Base-by-base conservation (phyloP, 2,329 filamentous ascomycete genomes). In the Plenodomus biglobosus region DNA sequence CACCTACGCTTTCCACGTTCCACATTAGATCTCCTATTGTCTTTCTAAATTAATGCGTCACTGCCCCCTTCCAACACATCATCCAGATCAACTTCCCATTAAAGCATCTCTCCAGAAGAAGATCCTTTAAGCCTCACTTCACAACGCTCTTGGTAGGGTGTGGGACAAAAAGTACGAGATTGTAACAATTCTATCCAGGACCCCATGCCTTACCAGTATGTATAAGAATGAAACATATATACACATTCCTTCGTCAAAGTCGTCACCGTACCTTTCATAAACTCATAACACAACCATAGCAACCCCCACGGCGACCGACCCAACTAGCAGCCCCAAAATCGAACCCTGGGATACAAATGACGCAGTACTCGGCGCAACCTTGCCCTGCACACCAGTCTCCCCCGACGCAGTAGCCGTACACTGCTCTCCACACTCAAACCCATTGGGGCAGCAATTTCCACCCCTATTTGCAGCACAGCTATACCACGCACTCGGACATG, bases 401-500 rank as follows among this genome's bases (percentile, higher is more conserved):
- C 66, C 66, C 1, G 58, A 61, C 8, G 60, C 60, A 8, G 68
- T 69, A 3, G 69, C 67, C 4, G 69, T 71, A 44, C 69, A 70
- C 40, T 71, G 66, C 38, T 67, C 64, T 2, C 68, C 68, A 42
- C 68, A 70, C 17, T 61, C 58, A 42, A 61, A 72, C 3, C 68
- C 68, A 49, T 89, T 79, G 0, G 91, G 91, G 76, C 92, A 97
- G 70, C 92, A 97, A 6, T 90, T 91, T 0, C 90, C 85, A 0
- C 86, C 83, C 0, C 80, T 75, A n/a, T 81, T 76, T 46, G 70
- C 82, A 60, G 78, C 84, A 81, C 80, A 96, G 56, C 73, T 80
- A 55, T 83, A 87, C 92, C 92, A 97, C 3, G 90, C 91, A 40
- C 69, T 76, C 0, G 91, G 90, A 66, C 92, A 97, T 0, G 52